Conservation (phyloP, 192 early-diverging fungal species). For the Radiomyces spectabilis region DNA sequence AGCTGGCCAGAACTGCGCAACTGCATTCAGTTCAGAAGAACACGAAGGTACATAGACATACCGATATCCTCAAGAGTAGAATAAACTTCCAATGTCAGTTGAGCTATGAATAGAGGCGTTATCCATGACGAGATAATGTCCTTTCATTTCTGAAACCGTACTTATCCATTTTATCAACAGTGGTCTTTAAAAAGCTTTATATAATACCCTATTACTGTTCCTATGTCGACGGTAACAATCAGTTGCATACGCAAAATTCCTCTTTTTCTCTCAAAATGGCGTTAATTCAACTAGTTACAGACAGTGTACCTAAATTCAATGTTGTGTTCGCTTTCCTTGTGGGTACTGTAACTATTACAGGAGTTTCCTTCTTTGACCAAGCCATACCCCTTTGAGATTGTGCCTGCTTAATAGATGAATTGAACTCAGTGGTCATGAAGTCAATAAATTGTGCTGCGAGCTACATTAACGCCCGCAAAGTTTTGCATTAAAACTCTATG, state of each 20-base stretch:
- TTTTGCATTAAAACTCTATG: conserved; percentile 1
- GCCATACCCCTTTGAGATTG: conserved; percentile 6
- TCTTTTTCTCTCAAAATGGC: not conserved
- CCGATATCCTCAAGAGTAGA: not conserved
- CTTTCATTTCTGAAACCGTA: not conserved
- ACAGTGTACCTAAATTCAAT: conserved; percentile 7
- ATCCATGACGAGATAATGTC: conserved; percentile 3
- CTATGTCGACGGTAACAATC: not conserved
- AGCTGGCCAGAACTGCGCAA: conserved; percentile 20
- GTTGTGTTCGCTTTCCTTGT: conserved; percentile 1
- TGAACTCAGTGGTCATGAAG: conserved; percentile 5
- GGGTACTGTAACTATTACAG: conserved; percentile 4
- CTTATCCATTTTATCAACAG: not conserved
- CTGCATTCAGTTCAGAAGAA: conserved; percentile 14
- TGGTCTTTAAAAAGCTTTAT: not conserved
- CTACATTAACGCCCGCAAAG: conserved; percentile 7
- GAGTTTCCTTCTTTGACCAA: conserved; percentile 14
- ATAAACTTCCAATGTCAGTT: not conserved
- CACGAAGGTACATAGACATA: conserved; percentile 14
- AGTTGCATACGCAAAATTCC: not conserved
- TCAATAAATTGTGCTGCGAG: conserved; percentile 9
- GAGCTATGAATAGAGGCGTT: conserved; percentile 8
- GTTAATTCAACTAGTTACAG: not conserved
- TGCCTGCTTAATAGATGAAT: conserved; percentile 10
- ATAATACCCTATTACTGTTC: conserved; percentile 1